Percentiles rank a stretch among this genome's conserved stretches.
These are phyloP conservation scores for Albugo candida DNA, from an alignment of 352 stramenopile genomes.

Conservation along the genomic window DNA sequence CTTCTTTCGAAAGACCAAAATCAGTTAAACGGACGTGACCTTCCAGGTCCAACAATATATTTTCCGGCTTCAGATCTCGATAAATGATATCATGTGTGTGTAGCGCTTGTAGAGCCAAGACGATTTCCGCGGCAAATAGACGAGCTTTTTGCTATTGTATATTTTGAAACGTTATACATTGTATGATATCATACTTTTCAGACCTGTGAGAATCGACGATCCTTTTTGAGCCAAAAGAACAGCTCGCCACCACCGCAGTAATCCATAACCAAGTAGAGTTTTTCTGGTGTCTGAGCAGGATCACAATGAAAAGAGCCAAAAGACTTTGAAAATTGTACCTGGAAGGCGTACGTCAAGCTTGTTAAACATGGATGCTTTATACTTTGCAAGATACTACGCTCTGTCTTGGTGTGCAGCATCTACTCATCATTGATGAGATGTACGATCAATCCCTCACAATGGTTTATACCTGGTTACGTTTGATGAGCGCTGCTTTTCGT, in stretches of 20 bases:
- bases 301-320: constrained; percentile 1
- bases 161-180: background rate
- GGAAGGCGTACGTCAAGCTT: constrained; percentile 72
- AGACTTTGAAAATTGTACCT: constrained; percentile 7
- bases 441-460: background rate
- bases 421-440: background rate
- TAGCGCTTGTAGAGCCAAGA: constrained; percentile 81
- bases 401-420: constrained; percentile 85
- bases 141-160: constrained; percentile 44
- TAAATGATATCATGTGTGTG: constrained; percentile 93
- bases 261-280: constrained; percentile 89
- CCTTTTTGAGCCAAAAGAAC: constrained; percentile 92
- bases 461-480: constrained; percentile 70
- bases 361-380: constrained; percentile 86
- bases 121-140: constrained; percentile 87
- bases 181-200: background rate
- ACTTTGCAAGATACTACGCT: constrained; percentile 84
- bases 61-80: constrained; percentile 92
- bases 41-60: constrained; percentile 87
- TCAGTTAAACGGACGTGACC: constrained; percentile 89
- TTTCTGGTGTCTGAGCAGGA: constrained; percentile 73
- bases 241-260: constrained; percentile 88
- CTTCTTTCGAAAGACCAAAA: constrained; percentile 90
- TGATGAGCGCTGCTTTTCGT: constrained; percentile 82
- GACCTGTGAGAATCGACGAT: constrained; percentile 80